Conservation (phyloP, 176 grass and related monocot species). For the Areca catechu region DNA sequence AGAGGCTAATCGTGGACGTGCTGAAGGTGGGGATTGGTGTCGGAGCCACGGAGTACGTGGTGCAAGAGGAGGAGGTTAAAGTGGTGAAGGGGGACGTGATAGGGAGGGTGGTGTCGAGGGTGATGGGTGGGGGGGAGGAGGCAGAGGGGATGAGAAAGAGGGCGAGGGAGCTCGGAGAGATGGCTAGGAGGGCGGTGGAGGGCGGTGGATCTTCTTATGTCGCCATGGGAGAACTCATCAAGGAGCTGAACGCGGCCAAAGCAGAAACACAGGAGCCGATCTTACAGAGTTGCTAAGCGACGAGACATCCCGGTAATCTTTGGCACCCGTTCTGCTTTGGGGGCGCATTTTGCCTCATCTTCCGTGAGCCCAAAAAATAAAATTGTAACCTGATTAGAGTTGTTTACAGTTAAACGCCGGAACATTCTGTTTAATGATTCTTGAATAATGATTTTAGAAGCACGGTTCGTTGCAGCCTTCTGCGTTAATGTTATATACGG, state of each 20-base stretch:
- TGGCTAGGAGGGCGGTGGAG: not conserved
- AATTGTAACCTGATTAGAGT: no score
- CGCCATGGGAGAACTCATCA: not conserved
- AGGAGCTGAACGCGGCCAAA: not conserved
- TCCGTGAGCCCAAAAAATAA: no score
- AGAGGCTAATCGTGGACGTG: conserved; percentile 4
- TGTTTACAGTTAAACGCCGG: no score
- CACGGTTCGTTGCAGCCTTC: no score
- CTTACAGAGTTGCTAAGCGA: no score
- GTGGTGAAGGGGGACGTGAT: not conserved
- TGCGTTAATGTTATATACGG: no score
- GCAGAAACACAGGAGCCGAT: no score
- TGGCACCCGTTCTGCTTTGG: no score
- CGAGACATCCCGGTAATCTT: no score
- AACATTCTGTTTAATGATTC: no score
- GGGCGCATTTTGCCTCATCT: no score
- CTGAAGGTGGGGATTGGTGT: not conserved
- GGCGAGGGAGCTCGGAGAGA: not conserved
- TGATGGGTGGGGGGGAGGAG: conserved; percentile 6
- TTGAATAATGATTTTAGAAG: no score
- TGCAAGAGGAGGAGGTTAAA: not conserved
- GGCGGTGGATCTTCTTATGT: conserved; percentile 4
- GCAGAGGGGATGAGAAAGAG: not conserved
- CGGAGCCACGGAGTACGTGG: not conserved
- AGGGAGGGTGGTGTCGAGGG: not conserved